Percentiles rank a stretch among this genome's conserved stretches.
Conservation (phyloP, 305 asterid species). For the Vinca major region DNA sequence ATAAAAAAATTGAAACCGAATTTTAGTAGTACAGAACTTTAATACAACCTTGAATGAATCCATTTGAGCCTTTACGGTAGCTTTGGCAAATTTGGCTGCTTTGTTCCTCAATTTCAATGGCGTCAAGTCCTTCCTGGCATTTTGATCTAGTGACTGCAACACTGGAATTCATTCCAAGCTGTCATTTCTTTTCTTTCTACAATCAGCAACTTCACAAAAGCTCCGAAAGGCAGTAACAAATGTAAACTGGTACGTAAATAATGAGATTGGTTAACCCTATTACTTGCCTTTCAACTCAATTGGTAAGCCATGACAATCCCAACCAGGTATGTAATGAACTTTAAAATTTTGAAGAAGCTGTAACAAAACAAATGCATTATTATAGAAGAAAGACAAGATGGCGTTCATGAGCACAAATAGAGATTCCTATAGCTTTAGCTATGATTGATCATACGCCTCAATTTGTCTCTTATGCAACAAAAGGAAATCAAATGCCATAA, state of each 20-base stretch:
- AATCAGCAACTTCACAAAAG: background rate
- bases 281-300: slow-evolving; percentile 90
- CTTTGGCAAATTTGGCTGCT: slow-evolving; percentile 89
- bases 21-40: slow-evolving; percentile 10
- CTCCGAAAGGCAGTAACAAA: background rate
- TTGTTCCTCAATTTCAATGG: slow-evolving; percentile 87
- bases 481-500: background rate
- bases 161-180: slow-evolving; percentile 47
- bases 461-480: background rate
- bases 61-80: slow-evolving; percentile 90
- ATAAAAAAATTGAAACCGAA: background rate
- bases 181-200: slow-evolving; percentile 11
- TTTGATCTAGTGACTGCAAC: slow-evolving; percentile 83
- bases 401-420: background rate
- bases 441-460: background rate
- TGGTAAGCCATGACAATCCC: slow-evolving; percentile 99
- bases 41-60: slow-evolving; percentile 76
- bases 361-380: slow-evolving; percentile 12
- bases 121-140: slow-evolving; percentile 84
- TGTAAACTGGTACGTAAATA: background rate
- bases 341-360: slow-evolving; percentile 90
- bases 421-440: background rate
- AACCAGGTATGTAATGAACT: slow-evolving; percentile 89
- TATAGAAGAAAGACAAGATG: background rate
- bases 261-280: background rate